These are phyloP conservation scores for Saprolegnia diclina DNA, from an alignment of 352 stramenopile genomes.

Conservation along the genomic window DNA sequence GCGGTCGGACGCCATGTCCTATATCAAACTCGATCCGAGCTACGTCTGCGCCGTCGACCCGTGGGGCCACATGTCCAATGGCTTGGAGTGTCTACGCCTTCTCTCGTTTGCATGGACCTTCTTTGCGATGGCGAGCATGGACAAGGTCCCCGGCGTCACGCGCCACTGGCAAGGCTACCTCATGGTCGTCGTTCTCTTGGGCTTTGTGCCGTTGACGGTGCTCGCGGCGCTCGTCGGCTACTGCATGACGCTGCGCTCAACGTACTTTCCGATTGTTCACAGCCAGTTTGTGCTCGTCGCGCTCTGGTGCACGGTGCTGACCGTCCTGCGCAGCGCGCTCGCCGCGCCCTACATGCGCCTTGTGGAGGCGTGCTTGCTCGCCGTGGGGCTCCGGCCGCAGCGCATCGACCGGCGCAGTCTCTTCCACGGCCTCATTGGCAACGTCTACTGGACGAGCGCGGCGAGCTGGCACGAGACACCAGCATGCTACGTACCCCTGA, in stretches of 20 bases:
- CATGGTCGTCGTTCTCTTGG: background rate
- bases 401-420: background rate
- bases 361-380: background rate
- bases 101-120: background rate
- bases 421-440: background rate
- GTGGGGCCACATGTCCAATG: background rate
- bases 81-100: background rate
- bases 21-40: background rate
- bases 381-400: background rate
- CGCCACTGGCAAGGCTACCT: background rate
- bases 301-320: background rate
- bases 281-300: slow-evolving; percentile 1
- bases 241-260: background rate
- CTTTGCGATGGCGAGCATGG: background rate
- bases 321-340: background rate
- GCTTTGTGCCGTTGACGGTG: background rate
- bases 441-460: background rate
- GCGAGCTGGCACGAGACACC: background rate
- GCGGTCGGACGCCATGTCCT: background rate
- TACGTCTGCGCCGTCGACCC: background rate
- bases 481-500: background rate
- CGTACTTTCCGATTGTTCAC: background rate
- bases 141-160: background rate
- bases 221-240: background rate
- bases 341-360: background rate